Base-by-base conservation (phyloP, 345 rosid genomes). In the Citrus sp. region DNA sequence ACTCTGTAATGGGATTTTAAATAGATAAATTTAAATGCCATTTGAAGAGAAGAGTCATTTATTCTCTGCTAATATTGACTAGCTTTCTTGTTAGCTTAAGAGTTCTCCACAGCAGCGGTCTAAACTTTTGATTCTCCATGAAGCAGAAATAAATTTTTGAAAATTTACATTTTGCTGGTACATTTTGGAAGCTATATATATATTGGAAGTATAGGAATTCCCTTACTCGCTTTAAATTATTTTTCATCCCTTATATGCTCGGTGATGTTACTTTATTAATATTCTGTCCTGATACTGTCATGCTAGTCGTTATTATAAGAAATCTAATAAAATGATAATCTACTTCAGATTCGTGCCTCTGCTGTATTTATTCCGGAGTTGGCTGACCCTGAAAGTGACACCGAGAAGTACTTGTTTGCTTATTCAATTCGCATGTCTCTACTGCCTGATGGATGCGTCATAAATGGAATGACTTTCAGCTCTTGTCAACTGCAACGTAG, bases 341-440 rank as follows among this genome's bases (percentile, higher is more conserved):
- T 42, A 27, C 70, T 64, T 70, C 84, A 96, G 98, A 84, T 92
- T 21, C 93, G 93, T 74, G 92, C 94, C 70, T 96, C 98, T 55
- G 87, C 97, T 82, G 92, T 94, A 40, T 86, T 94, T 76, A 87
- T 88, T 40, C 99, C 97, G 0, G 98, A 96, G 88, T 54, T 28
- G 22, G 19, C 91, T 77, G 76, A 84, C 63, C 87, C 86, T 69
- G 70, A 81, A 46, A 24, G 70, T 71, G 77, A 77, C 8, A 37
- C 80, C 32, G 85, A 80, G 0, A 79, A 70, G 49, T 91, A 85
- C 75, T 63, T 56, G 67, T 94, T 87, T 83, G 86, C 95, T 46
- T 94, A 94, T 83, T 91, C 95, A 77, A 87, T 96, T 71, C 97
- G 95, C 63, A 85, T 96, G 92, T 91, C 98, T 60, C 95, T 96